phyloP scores from a whole-genome alignment of 331 rosid species.

The Cucumis variabilis region DNA sequence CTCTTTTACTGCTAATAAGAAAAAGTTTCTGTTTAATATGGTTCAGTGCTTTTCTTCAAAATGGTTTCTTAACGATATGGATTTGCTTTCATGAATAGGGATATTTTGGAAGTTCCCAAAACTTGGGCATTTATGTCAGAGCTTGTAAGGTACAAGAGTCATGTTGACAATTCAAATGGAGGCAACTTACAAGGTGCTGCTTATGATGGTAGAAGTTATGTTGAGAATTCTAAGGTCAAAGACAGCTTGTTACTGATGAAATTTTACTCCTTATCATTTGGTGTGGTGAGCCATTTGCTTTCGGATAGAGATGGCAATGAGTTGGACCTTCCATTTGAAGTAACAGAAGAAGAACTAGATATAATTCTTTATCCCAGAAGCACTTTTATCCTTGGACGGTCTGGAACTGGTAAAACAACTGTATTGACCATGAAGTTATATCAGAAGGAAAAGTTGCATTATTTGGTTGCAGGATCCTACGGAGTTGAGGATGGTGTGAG shows the following conservation, averaged over 20 bases:
- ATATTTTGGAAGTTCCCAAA: conserved; percentile 49
- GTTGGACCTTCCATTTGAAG: conserved; percentile 72
- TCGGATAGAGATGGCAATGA: conserved; percentile 58
- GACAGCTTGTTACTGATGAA: conserved; percentile 70
- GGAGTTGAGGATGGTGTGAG: background rate
- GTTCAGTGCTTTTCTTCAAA: conserved; percentile 13
- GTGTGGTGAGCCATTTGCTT: conserved; percentile 59
- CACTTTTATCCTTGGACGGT: conserved; percentile 69
- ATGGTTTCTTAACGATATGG: background rate
- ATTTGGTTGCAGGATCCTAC: conserved; percentile 38
- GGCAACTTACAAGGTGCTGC: conserved; percentile 34
- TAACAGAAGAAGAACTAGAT: conserved; percentile 63
- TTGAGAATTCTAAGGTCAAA: conserved; percentile 71
- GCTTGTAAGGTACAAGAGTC: conserved; percentile 45
- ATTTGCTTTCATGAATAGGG: background rate
- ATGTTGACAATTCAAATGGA: conserved; percentile 29
- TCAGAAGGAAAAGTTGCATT: conserved; percentile 57
- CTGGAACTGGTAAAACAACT: conserved; percentile 87
- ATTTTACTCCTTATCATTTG: conserved; percentile 58
- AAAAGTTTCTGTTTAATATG: background rate
- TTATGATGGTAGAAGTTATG: conserved; percentile 55
- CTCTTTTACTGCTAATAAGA: background rate
- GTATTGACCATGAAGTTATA: conserved; percentile 71
- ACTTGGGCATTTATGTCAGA: conserved; percentile 50
- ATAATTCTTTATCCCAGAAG: conserved; percentile 59